phyloP scores from a whole-genome alignment of 2,329 filamentous ascomycete species.

The Ceratocystis papillata region DNA sequence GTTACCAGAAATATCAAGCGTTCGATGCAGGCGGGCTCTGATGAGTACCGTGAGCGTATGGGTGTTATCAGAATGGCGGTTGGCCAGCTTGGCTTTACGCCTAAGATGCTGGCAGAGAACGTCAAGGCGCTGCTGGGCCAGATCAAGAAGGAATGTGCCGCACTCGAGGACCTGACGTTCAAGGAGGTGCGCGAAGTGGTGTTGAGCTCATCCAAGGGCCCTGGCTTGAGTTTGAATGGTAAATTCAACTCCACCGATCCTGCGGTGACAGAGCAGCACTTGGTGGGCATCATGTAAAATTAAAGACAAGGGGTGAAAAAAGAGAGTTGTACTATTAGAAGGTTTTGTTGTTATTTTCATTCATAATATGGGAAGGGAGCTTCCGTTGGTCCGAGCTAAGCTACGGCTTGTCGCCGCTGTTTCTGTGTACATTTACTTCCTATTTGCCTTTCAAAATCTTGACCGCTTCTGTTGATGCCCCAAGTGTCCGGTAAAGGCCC shows the following conservation, averaged over 20 bases:
- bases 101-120: slow-evolving; percentile 75
- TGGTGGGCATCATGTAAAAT: slow-evolving; percentile 45
- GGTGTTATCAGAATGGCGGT: slow-evolving; percentile 84
- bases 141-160: slow-evolving; percentile 65
- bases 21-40: slow-evolving; percentile 69
- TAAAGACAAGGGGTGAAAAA: slow-evolving; percentile 14
- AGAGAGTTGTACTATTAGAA: slow-evolving; percentile 14
- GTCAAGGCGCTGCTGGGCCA: slow-evolving; percentile 64
- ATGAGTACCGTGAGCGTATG: slow-evolving; percentile 73
- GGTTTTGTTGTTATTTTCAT: slow-evolving; percentile 7
- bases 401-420: neutral
- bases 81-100: slow-evolving; percentile 79
- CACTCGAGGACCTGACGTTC: slow-evolving; percentile 49
- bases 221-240: slow-evolving; percentile 78
- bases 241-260: slow-evolving; percentile 56
- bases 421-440: slow-evolving; percentile 4
- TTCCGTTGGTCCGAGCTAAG: slow-evolving; percentile 9
- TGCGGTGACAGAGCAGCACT: slow-evolving; percentile 41
- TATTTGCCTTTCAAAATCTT: slow-evolving; percentile 33
- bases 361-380: slow-evolving; percentile 16
- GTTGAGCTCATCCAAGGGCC: slow-evolving; percentile 75
- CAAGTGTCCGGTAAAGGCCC: slow-evolving; percentile 42
- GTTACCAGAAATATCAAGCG: slow-evolving; percentile 68
- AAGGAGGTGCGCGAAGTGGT: slow-evolving; percentile 52
- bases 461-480: slow-evolving; percentile 44